These are phyloP conservation scores for Lignosus rhinocerotis DNA, from an alignment of 1,284 basidiomycete genomes.

Conservation along the genomic window DNA sequence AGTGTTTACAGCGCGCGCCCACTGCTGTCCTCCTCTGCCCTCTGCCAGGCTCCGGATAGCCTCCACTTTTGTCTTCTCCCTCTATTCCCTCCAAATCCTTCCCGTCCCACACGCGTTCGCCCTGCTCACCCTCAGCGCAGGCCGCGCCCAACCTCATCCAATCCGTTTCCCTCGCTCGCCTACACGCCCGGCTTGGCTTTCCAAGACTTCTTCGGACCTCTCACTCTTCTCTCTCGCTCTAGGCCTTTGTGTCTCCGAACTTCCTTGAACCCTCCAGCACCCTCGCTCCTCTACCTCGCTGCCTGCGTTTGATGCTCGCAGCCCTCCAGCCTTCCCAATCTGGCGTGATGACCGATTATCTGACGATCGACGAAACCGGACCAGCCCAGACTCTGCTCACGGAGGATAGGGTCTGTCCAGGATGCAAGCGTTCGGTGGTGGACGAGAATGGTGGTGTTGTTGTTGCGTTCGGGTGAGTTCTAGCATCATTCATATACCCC, in stretches of 20 bases:
- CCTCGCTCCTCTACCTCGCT: neutral
- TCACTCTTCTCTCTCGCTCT: neutral
- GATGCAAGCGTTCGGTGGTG: slow-evolving; percentile 82
- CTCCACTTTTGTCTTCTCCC: slow-evolving; percentile 2
- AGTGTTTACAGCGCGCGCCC: slow-evolving; percentile 3
- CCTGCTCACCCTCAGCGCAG: slow-evolving; percentile 9
- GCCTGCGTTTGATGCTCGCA: slow-evolving; percentile 15
- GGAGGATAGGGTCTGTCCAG: slow-evolving; percentile 78
- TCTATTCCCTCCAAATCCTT: neutral
- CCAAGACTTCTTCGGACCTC: neutral
- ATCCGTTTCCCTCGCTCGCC: neutral
- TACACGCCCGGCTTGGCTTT: neutral
- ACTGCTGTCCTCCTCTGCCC: slow-evolving; percentile 1
- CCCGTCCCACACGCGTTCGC: neutral
- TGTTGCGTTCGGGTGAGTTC: slow-evolving; percentile 84
- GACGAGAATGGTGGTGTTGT: slow-evolving; percentile 85
- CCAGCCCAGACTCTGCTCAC: slow-evolving; percentile 26
- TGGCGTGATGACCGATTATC: slow-evolving; percentile 17
- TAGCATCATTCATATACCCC: slow-evolving; percentile 5
- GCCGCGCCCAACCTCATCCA: slow-evolving; percentile 7
- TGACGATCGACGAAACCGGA: slow-evolving; percentile 5
- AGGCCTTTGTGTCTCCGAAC: neutral
- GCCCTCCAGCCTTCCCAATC: slow-evolving; percentile 14
- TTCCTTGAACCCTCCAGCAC: no score
- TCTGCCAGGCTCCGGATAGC: slow-evolving; percentile 21